phyloP scores from a whole-genome alignment of 768 basidiomycete genomes.

The Mycena sanguinolenta region DNA sequence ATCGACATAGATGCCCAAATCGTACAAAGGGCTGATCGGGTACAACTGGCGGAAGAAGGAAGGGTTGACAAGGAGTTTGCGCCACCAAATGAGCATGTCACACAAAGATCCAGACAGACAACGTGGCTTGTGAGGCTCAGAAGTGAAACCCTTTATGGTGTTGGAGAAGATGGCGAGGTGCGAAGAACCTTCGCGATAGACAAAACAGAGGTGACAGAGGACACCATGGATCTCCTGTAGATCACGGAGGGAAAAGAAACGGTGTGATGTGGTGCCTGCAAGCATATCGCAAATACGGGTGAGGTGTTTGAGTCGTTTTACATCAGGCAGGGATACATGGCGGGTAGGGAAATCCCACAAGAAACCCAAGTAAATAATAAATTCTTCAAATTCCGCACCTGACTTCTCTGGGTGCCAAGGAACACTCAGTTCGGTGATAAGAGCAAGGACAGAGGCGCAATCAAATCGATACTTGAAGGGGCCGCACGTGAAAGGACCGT shows the following conservation, averaged over 20 bases:
- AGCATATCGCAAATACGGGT: neutral
- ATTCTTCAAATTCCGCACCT: constrained; percentile 34
- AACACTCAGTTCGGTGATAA: constrained; percentile 33
- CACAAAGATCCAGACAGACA: neutral
- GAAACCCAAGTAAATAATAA: constrained; percentile 44
- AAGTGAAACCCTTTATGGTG: neutral
- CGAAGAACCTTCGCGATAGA: neutral
- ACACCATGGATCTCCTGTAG: constrained; percentile 8
- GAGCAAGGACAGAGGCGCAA: constrained; percentile 11
- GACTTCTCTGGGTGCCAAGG: constrained; percentile 45
- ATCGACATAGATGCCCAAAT: neutral
- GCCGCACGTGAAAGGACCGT: neutral
- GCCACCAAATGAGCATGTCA: constrained; percentile 2
- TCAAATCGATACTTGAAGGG: constrained; percentile 19
- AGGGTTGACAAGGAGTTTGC: neutral
- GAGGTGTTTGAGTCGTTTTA: constrained; percentile 44
- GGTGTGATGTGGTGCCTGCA: neutral
- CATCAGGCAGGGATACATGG: constrained; percentile 42
- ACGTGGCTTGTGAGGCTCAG: neutral
- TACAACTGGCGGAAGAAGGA: neutral
- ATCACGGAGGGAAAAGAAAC: neutral
- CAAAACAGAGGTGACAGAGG: constrained; percentile 11
- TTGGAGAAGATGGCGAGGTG: constrained; percentile 4
- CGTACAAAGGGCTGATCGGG: neutral
- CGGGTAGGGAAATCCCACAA: constrained; percentile 43